Conservation (phyloP, 2,329 filamentous ascomycete genomes). For the Rachicladosporium sp. region DNA sequence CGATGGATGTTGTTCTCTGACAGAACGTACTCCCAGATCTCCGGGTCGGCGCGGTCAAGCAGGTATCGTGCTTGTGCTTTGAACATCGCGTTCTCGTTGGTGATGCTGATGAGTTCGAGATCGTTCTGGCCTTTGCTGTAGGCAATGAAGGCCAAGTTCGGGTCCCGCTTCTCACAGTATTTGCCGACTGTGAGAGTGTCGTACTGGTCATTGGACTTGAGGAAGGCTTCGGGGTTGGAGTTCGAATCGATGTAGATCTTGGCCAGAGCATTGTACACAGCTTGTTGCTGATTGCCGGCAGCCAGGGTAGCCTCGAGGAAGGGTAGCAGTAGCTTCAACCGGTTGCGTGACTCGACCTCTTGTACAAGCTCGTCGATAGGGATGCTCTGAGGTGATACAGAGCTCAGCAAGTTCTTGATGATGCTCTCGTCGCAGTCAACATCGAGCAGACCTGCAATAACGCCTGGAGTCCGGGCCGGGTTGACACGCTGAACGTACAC, state of each 20-base stretch:
- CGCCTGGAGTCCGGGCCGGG: conserved; percentile 76
- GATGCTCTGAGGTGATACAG: conserved; percentile 71
- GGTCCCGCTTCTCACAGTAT: conserved; percentile 98
- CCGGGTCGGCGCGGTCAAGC: conserved; percentile 73
- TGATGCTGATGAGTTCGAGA: conserved; percentile 90
- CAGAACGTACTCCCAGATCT: conserved; percentile 90
- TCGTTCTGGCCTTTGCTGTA: conserved; percentile 97
- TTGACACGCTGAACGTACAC: conserved; percentile 97
- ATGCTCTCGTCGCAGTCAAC: conserved; percentile 95
- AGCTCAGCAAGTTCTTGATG: conserved; percentile 81
- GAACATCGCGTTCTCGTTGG: conserved; percentile 99
- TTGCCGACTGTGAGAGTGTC: conserved; percentile 87
- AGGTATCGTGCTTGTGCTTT: conserved; percentile 93
- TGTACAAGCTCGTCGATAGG: conserved; percentile 88
- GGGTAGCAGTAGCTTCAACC: conserved; percentile 84
- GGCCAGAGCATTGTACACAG: conserved; percentile 89
- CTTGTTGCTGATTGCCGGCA: conserved; percentile 86
- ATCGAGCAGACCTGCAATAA: conserved; percentile 85
- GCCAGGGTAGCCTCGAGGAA: conserved; percentile 90
- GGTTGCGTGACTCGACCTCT: conserved; percentile 92
- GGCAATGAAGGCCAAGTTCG: conserved; percentile 86
- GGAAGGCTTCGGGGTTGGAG: conserved; percentile 93
- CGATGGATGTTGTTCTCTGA: conserved; percentile 94
- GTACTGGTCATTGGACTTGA: conserved; percentile 95
- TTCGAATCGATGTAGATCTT: conserved; percentile 99